Evolutionary conservation across 371 early-diverging fungal species (phyloP), one percentile per base, ranked within the genome.

Genomic region (Rhizopus microsporus): DNA sequence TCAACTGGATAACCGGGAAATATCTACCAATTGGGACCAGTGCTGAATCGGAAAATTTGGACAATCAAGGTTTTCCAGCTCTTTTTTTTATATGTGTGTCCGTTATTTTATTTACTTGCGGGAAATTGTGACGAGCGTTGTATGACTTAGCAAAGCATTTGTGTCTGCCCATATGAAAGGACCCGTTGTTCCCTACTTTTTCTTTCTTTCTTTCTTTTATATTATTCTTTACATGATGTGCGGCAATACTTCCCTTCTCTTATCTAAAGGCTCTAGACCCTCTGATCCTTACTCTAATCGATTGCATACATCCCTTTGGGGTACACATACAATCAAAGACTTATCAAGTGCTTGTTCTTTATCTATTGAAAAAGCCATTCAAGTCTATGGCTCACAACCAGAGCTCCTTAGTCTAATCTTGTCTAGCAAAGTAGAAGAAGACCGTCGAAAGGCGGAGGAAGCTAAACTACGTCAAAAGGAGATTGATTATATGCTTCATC

Each of bases 401-500:
- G 82, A 80, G 31, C 71, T 82, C 39, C 63, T 82, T 9, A 75
- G 77, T 43, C 47, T 82, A 31, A 78, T 82, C 40, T 65, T 82
- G 30, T 68, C 72, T 7, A 77, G 78, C 52, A 82, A 82, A 69
- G 76, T 80, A 9, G 80, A 82, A 65, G 82, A 82, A 51, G 82
- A 82, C 46, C 71, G 77, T 33, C 68, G 82, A 46, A 64, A 68
- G 64, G 77, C 80, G 5, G 82, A 82, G 56, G 82, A 82, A 68
- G 80, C 82, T 1, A 74, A 75, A 51, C 58, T 80, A 51, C 70
- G 77, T 45, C 59, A 72, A 59, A 71, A 71, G 64, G 80, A 82
- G 55, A 65, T 82, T 45, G 77, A 78, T 46, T 63, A 63, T 34
- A 37, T 63, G 39, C 30, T 70, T 15, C 70, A 70, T 37, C 52